These are phyloP conservation scores for Hydrangea macrophylla DNA, from an alignment of 148 eudicot species.

Conservation along the genomic window DNA sequence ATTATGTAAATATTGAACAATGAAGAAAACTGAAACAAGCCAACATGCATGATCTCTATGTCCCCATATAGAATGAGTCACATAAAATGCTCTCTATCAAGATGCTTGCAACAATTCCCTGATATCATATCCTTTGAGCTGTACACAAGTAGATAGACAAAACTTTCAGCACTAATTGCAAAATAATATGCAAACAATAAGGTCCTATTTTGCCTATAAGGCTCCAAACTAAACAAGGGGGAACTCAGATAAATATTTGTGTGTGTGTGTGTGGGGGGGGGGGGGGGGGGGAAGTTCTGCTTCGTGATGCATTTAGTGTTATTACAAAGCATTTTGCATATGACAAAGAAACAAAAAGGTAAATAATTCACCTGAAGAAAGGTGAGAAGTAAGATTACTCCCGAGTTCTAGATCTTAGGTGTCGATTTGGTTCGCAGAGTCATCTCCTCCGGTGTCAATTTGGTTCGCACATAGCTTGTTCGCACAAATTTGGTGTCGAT, in stretches of 20 bases:
- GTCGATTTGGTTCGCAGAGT: too few species aligned
- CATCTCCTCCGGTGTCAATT: too few species aligned
- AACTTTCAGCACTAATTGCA: not conserved
- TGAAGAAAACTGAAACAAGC: slow-evolving; percentile 1
- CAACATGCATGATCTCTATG: not conserved
- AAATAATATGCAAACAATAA: not conserved
- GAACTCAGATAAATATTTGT: not conserved
- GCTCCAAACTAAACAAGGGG: not conserved
- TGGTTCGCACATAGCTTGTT: too few species aligned
- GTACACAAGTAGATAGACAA: slow-evolving; percentile 15
- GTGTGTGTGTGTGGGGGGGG: too few species aligned
- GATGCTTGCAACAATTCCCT: slow-evolving; percentile 66
- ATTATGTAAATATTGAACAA: not conserved
- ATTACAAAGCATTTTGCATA: too few species aligned
- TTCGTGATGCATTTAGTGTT: too few species aligned
- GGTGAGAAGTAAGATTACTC: slow-evolving; percentile 86
- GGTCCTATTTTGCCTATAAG: not conserved
- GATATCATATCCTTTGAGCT: slow-evolving; percentile 95
- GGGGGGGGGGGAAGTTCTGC: too few species aligned
- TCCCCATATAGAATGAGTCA: not conserved
- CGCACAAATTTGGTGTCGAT: too few species aligned
- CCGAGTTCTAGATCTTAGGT: slow-evolving; percentile 99
- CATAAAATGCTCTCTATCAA: slow-evolving; percentile 20
- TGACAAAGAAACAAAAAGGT: too few species aligned
- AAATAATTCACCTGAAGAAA: slow-evolving; percentile 76